Base-by-base conservation (phyloP, 495 filamentous ascomycete species). In the Penicillium soppii region DNA sequence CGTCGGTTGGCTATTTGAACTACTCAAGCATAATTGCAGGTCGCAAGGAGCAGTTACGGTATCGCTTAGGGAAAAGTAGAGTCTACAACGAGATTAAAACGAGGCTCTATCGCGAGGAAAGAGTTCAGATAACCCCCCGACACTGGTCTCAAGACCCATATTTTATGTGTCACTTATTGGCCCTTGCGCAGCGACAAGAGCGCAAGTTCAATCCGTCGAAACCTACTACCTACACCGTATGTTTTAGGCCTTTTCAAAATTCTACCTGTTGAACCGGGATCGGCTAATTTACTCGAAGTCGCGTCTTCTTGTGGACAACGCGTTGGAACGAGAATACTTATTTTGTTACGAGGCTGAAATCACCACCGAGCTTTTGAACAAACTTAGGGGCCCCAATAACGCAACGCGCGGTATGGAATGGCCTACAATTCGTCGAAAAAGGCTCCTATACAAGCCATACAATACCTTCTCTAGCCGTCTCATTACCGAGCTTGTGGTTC, bases 101-200 rank as follows among this genome's bases (percentile, higher is more conserved):
- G 15, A 32, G 37, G n/a, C 27, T 49, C 16, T 20, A 5, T 21
- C 21, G 16, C 12, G 44, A 49, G 23, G 21, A 17, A 19, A 12
- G 50, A 21, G 32, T n/a, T 37, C 57, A 37, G 15, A 35, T 32
- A 8, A 59, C 46, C 12, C 61, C 55, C 23, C 23, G 38, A 13
- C 26, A 65, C 22, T 59, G 62, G 62, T 55, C 32, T 3, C 43
- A 54, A 25, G 62, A 61, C 42, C 58, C 58, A 3, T 59, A 65
- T 37, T 59, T 65, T 16, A 4, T 59, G 7, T 62, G 50, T 41
- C 9, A 47, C 20, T 53, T 65, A 29, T 26, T 65, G 41, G 37
- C 62, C 29, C 42, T 65, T 33, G 54, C 55, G 7, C 62, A 65
- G 37, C 17, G 52, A 15, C 50, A 65, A 44, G 47, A 61, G 43